Percentiles rank a stretch among this genome's conserved stretches.
These are phyloP conservation scores for Metarhizium robertsii DNA, from an alignment of 2,329 filamentous ascomycete genomes.

Conservation along the genomic window DNA sequence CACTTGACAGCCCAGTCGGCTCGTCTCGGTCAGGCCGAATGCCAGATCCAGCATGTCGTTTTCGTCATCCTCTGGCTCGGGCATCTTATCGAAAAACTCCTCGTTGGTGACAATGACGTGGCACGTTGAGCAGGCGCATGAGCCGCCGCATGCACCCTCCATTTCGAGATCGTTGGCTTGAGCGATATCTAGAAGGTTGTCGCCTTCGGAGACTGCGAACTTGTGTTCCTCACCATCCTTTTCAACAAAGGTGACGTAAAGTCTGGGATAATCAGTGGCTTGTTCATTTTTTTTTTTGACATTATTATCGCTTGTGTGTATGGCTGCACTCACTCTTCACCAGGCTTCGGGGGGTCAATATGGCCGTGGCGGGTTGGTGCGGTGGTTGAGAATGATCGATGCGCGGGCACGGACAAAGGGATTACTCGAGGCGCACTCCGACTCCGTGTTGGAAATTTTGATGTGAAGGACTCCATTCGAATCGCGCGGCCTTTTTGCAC, in stretches of 20 bases:
- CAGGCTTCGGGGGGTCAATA: constrained; percentile 72
- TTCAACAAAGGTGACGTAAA: constrained; percentile 86
- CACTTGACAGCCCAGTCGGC: constrained; percentile 79
- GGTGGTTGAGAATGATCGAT: constrained; percentile 57
- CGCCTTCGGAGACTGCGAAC: constrained; percentile 72
- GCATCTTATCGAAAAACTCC: constrained; percentile 66
- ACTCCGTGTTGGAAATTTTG: background rate
- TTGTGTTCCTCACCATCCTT: constrained; percentile 73
- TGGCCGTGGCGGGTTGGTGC: constrained; percentile 61
- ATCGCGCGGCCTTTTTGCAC: constrained; percentile 16
- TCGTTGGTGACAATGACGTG: constrained; percentile 77
- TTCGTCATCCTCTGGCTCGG: constrained; percentile 69
- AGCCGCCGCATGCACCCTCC: constrained; percentile 95
- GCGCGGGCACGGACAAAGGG: background rate
- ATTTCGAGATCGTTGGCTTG: constrained; percentile 94
- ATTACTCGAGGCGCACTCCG: background rate
- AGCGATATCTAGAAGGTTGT: constrained; percentile 91
- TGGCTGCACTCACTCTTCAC: constrained; percentile 68
- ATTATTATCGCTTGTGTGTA: background rate
- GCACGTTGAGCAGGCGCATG: constrained; percentile 87
- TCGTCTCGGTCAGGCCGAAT: constrained; percentile 82
- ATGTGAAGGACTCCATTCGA: constrained; percentile 2
- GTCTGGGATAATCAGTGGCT: constrained; percentile 35
- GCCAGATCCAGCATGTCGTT: constrained; percentile 89
- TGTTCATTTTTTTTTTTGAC: background rate